Evolutionary conservation across 768 basidiomycete species (phyloP).

Genomic region (Leccinum aurantiacum): DNA sequence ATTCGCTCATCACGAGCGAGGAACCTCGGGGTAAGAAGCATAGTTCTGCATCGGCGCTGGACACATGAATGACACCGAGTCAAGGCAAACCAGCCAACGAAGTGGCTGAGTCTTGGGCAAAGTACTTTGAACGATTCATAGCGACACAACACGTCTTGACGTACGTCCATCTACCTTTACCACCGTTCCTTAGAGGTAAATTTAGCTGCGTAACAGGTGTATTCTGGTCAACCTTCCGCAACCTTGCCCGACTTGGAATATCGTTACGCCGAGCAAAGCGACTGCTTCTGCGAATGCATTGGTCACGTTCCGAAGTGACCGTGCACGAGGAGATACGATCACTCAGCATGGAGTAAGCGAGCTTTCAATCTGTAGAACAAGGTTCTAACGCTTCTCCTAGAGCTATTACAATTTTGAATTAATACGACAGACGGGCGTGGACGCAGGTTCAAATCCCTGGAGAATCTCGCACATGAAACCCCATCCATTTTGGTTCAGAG

Average conservation of each 20-base stretch:
- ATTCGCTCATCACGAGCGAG: slow-evolving; percentile 21
- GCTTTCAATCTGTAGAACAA: background rate
- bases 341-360: slow-evolving; percentile 26
- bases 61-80: slow-evolving; percentile 7
- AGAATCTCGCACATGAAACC: slow-evolving; percentile 27
- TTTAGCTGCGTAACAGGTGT: slow-evolving; percentile 9
- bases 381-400: slow-evolving; percentile 2
- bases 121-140: slow-evolving; percentile 22
- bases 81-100: slow-evolving; percentile 18
- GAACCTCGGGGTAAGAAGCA: slow-evolving; percentile 17
- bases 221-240: slow-evolving; percentile 29
- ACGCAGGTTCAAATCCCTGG: slow-evolving; percentile 24
- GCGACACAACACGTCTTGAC: slow-evolving; percentile 27
- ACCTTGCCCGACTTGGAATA: slow-evolving; percentile 21
- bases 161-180: slow-evolving; percentile 9
- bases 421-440: slow-evolving; percentile 13
- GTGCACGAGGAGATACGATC: slow-evolving; percentile 23
- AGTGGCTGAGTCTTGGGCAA: slow-evolving; percentile 24
- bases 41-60: background rate
- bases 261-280: slow-evolving; percentile 20
- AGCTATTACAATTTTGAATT: slow-evolving; percentile 29
- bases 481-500: slow-evolving; percentile 31
- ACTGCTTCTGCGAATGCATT: slow-evolving; percentile 26
- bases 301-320: slow-evolving; percentile 26
- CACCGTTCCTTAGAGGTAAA: background rate